Percentiles rank a stretch among this genome's conserved stretches.
phyloP scores from a whole-genome alignment of 179 eudicot genomes.

The Beta lomatogona region DNA sequence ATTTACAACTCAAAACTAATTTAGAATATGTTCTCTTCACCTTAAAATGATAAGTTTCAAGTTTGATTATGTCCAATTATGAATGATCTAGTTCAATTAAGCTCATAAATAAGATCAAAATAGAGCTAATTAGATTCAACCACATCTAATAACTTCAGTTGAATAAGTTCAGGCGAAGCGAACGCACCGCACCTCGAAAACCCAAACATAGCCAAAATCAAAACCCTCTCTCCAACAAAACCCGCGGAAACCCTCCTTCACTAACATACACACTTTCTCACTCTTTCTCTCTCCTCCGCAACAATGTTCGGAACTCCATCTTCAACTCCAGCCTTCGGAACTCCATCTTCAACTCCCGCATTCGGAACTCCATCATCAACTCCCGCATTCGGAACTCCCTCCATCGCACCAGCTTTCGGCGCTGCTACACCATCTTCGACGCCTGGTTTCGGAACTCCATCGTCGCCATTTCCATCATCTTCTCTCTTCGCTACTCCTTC shows the following conservation, averaged over 20 bases:
- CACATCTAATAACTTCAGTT: too few relatives aligned
- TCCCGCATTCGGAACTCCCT: constrained; percentile 32
- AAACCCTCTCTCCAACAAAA: too few relatives aligned
- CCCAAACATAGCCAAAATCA: too few relatives aligned
- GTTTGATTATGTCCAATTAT: too few relatives aligned
- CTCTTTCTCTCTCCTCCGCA: not conserved
- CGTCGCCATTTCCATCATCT: constrained; percentile 35
- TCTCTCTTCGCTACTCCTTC: constrained; percentile 35
- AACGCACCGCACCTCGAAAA: too few relatives aligned
- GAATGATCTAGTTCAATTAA: too few relatives aligned
- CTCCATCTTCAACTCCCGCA: constrained; percentile 23
- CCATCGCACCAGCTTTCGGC: constrained; percentile 33
- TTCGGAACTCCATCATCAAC: constrained; percentile 8
- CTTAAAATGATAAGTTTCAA: too few relatives aligned
- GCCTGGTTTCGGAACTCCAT: constrained; percentile 29
- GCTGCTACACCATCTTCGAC: constrained; percentile 24
- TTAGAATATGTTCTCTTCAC: too few relatives aligned
- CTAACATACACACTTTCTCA: not conserved
- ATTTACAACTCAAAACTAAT: too few relatives aligned
- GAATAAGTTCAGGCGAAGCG: too few relatives aligned
- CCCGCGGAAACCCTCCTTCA: not conserved
- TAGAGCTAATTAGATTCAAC: too few relatives aligned
- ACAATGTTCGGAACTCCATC: constrained; percentile 41
- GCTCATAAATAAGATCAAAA: too few relatives aligned
- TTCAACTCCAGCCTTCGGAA: constrained; percentile 35